phyloP scores from a whole-genome alignment of 768 basidiomycete genomes.

The Termitomyces sp. region DNA sequence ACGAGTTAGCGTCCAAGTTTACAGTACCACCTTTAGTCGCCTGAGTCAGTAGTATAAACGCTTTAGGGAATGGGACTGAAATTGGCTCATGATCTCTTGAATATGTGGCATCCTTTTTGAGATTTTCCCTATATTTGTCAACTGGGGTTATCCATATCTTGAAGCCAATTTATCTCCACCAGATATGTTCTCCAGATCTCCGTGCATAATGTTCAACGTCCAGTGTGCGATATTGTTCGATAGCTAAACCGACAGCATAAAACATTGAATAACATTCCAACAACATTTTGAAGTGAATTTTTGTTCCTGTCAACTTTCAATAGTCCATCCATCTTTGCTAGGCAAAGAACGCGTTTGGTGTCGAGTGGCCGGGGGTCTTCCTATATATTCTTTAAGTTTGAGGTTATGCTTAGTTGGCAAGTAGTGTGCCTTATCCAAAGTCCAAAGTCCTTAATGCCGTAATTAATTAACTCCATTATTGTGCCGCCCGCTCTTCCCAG shows the following conservation, averaged over 20 bases:
- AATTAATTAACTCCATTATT: background rate
- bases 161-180: background rate
- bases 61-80: background rate
- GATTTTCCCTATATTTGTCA: background rate
- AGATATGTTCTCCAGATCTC: background rate
- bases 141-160: background rate
- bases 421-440: background rate
- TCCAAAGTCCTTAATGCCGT: background rate
- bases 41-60: background rate
- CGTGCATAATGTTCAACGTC: background rate
- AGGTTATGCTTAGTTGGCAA: background rate
- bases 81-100: background rate
- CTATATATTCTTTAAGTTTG: background rate
- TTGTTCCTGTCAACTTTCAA: background rate
- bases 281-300: background rate
- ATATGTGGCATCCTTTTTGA: background rate
- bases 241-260: no score
- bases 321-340: background rate
- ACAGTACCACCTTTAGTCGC: slow-evolving; percentile 50
- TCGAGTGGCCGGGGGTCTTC: background rate
- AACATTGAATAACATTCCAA: background rate
- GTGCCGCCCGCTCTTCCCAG: background rate
- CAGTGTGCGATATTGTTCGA: background rate
- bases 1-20: slow-evolving; percentile 54
- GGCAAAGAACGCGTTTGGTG: background rate